These are phyloP conservation scores for Penicillium sp. DNA, from an alignment of 2,329 filamentous ascomycete genomes.

Conservation along the genomic window DNA sequence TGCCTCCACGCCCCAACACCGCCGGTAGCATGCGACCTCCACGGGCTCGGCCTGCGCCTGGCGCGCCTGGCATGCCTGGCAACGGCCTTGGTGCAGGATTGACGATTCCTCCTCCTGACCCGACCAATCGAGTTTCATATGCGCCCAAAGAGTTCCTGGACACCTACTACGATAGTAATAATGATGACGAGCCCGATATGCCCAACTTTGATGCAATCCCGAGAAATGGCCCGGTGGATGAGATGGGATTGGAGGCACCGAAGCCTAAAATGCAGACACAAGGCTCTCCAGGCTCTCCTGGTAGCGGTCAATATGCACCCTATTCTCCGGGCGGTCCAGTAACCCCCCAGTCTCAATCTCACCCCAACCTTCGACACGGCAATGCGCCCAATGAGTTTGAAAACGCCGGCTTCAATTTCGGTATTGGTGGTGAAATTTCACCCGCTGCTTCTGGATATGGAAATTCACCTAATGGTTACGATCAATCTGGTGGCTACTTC, in stretches of 20 bases:
- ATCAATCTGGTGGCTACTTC: constrained; percentile 21
- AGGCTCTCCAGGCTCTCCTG: constrained; percentile 16
- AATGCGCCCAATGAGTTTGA: constrained; percentile 36
- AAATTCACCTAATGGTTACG: constrained; percentile 19
- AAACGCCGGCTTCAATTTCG: constrained; percentile 66
- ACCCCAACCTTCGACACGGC: constrained; percentile 45
- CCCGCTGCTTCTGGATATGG: constrained; percentile 11
- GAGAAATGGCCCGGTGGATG: constrained; percentile 30
- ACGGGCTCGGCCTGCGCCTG: constrained; percentile 23
- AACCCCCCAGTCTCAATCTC: constrained; percentile 43
- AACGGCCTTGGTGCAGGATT: constrained; percentile 24
- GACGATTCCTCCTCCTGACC: constrained; percentile 21
- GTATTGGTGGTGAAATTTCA: constrained; percentile 56
- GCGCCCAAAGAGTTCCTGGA: constrained; percentile 48
- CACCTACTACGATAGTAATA: constrained; percentile 54
- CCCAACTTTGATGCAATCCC: constrained; percentile 63
- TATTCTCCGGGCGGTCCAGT: constrained; percentile 33
- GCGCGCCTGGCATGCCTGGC: constrained; percentile 18
- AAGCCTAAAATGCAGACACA: constrained; percentile 28
- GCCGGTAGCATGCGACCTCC: constrained; percentile 25
- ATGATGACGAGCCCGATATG: constrained; percentile 60
- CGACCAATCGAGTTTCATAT: constrained; percentile 21
- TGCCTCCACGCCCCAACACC: constrained; percentile 27
- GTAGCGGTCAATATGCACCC: constrained; percentile 34
- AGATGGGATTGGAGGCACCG: constrained; percentile 37